These are phyloP conservation scores for Rhynchosporium graminicola DNA, from an alignment of 2,329 filamentous ascomycete genomes.

Conservation along the genomic window DNA sequence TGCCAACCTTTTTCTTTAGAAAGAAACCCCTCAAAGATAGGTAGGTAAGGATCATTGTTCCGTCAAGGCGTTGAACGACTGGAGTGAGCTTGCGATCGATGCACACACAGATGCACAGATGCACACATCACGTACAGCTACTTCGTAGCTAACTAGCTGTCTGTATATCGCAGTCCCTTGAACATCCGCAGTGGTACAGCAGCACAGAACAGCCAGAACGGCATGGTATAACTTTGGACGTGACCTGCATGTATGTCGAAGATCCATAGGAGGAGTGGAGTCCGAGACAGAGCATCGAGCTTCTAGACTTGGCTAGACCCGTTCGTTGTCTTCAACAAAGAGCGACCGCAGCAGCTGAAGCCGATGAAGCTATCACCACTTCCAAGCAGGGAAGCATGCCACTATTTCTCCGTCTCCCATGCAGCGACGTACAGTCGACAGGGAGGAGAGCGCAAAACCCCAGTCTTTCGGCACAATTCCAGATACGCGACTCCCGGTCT, in stretches of 20 bases:
- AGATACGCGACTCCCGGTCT: conserved; percentile 3
- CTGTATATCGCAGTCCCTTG: neutral
- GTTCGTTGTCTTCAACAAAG: neutral
- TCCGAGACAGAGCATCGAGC: too few relatives aligned
- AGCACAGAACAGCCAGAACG: neutral
- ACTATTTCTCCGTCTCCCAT: neutral
- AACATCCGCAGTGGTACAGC: neutral
- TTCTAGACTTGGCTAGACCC: neutral
- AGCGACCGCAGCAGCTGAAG: neutral
- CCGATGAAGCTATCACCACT: conserved; percentile 1
- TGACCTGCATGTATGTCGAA: too few relatives aligned
- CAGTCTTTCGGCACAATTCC: neutral
- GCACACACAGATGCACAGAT: neutral
- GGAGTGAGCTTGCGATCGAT: conserved; percentile 2
- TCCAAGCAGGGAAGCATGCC: neutral
- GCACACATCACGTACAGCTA: neutral
- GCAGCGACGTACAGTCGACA: neutral
- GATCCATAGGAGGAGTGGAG: too few relatives aligned
- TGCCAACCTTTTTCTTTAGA: too few relatives aligned
- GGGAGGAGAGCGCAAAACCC: neutral
- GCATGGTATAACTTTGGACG: neutral
- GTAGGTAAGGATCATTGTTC: too few relatives aligned
- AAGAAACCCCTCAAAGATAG: neutral
- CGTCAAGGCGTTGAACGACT: conserved; percentile 1
- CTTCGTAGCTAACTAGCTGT: neutral